Base-by-base conservation (phyloP, 2,329 filamentous ascomycete genomes). In the Delphinella strobiligena region DNA sequence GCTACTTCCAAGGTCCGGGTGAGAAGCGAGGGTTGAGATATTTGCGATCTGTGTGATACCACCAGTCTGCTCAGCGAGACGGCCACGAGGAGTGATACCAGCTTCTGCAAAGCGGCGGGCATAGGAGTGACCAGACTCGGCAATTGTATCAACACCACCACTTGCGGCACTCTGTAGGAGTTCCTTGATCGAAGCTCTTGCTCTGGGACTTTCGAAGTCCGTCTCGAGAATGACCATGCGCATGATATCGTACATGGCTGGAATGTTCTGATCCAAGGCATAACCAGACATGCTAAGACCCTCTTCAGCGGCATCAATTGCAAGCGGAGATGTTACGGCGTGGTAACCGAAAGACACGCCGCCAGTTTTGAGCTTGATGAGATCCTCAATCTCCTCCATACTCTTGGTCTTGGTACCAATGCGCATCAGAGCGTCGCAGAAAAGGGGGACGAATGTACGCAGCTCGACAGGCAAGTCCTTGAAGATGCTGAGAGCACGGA, bases 341-440 rank as follows among this genome's bases (percentile, higher is more conserved):
- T 93, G 83, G 50, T 94, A 88, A 1, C 82, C 79, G 12, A 93
- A 78, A 2, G 80, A 83, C 29, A 98, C 75, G 8, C 91, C 91
- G 15, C 91, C 91, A 1, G 91, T 96, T 65, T 93, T 93, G 19
- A 96, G 72, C 60, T 96, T 96, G 59, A 98, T 95, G 40, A 88
- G 63, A 54, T 96, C 91, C 60, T 98, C 91, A 37, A 96, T 74
- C 59, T 95, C 80, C 59, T 95, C 91, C 82, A 94, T 95, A 0
- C 79, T 78, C 70, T 83, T 83, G 44, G 79, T 75, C 51, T 82
- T 82, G 2, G 89, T 98, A 11, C 91, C 91, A 7, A 98, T 72
- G 15, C 91, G 81, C 82, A 95, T 91, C 45, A 98, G 79, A 29
- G 83, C 80, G 55, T 94, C 88, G 11, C 84, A 87, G 56, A 96